Conservation (phyloP, 2,329 filamentous ascomycete species). For the Clarireedia monteithiana region DNA sequence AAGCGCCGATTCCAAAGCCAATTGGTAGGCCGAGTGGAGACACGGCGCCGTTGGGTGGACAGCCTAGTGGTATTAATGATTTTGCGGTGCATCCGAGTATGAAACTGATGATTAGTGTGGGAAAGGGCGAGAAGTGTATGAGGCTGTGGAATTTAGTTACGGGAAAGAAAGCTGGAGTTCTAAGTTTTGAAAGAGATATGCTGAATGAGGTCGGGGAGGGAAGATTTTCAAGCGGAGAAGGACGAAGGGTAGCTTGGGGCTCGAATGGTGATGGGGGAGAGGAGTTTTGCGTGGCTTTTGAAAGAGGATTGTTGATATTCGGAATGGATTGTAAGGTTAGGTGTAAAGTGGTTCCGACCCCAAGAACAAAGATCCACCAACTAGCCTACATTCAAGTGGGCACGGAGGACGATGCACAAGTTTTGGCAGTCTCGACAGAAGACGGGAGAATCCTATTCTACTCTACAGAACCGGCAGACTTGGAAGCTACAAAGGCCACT, state of each 20-base stretch:
- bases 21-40: conserved; percentile 80
- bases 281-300: conserved; percentile 85
- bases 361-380: conserved; percentile 75
- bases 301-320: conserved; percentile 76
- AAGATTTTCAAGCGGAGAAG: conserved; percentile 72
- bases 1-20: conserved; percentile 76
- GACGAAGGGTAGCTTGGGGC: conserved; percentile 75
- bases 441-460: conserved; percentile 84
- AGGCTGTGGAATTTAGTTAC: conserved; percentile 94
- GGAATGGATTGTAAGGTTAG: conserved; percentile 80
- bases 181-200: conserved; percentile 73
- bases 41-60: conserved; percentile 72
- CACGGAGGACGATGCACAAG: conserved; percentile 40
- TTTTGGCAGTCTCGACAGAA: conserved; percentile 78
- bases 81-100: conserved; percentile 94
- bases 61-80: conserved; percentile 84
- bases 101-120: conserved; percentile 92
- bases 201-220: conserved; percentile 70
- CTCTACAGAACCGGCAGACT: conserved; percentile 51
- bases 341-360: conserved; percentile 59
- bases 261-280: conserved; percentile 57
- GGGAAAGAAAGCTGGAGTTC: conserved; percentile 86
- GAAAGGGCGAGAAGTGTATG: conserved; percentile 85
- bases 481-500: conserved; percentile 28
- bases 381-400: conserved; percentile 59